Evolutionary conservation across 192 early-diverging fungal species (phyloP).

Genomic region (Gamsiella multidivaricata): DNA sequence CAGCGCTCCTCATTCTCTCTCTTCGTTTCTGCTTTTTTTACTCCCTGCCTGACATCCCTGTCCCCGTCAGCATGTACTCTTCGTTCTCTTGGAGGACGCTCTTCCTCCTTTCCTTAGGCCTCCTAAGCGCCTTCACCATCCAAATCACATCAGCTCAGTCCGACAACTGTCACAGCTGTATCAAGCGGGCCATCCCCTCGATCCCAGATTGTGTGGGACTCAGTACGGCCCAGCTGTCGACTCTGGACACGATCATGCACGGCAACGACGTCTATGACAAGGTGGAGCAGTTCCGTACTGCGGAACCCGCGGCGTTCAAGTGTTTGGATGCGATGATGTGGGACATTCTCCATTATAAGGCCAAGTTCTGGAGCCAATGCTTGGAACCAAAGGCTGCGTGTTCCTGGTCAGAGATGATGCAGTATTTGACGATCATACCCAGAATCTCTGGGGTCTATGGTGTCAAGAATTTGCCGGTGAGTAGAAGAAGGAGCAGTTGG

Average conservation of each 20-base stretch:
- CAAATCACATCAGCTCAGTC: slow-evolving; percentile 15
- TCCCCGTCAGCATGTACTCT: not conserved
- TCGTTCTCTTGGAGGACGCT: not conserved
- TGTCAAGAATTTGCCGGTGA: slow-evolving; percentile 30
- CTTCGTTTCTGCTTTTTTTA: not conserved
- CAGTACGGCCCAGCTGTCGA: not conserved
- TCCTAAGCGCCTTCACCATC: not conserved
- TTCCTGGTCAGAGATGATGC: slow-evolving; percentile 40
- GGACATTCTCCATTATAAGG: slow-evolving; percentile 39
- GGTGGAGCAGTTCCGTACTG: not conserved
- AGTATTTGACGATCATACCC: slow-evolving; percentile 31
- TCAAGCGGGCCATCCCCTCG: slow-evolving; percentile 9
- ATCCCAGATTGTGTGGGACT: slow-evolving; percentile 13
- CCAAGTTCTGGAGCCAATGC: slow-evolving; percentile 21
- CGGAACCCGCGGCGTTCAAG: slow-evolving; percentile 15
- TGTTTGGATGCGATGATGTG: slow-evolving; percentile 35
- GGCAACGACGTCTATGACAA: slow-evolving; percentile 2
- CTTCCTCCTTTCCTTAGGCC: slow-evolving; percentile 12
- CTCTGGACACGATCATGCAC: slow-evolving; percentile 13
- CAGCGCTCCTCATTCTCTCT: not conserved
- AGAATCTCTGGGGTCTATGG: slow-evolving; percentile 34
- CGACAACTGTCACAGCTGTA: slow-evolving; percentile 20
- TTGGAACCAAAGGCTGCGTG: slow-evolving; percentile 15
- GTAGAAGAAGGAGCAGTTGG: not conserved
- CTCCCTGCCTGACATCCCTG: not conserved